These are phyloP conservation scores for Phytopythium delawarense DNA, from an alignment of 352 stramenopile species.

Conservation along the genomic window DNA sequence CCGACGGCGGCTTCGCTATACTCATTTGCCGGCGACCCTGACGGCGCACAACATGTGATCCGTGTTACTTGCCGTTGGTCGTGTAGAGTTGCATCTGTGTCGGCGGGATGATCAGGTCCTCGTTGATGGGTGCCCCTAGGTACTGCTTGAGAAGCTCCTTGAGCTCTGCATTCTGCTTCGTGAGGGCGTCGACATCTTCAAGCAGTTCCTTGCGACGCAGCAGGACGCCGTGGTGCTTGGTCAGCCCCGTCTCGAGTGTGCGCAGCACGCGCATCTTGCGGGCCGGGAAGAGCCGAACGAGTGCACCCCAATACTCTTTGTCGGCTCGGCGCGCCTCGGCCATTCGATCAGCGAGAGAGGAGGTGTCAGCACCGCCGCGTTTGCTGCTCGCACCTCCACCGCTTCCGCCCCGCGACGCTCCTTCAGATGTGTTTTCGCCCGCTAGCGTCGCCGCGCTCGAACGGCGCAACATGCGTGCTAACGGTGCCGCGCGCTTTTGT, in stretches of 20 bases:
- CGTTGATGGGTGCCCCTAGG: slow-evolving; percentile 75
- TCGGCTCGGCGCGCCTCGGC: slow-evolving; percentile 42
- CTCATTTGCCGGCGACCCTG: neutral
- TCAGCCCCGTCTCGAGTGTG: slow-evolving; percentile 79
- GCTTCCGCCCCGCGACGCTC: slow-evolving; percentile 1
- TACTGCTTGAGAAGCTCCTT: slow-evolving; percentile 91
- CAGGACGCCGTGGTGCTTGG: slow-evolving; percentile 80
- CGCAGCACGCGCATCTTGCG: slow-evolving; percentile 75
- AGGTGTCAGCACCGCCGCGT: slow-evolving; percentile 15
- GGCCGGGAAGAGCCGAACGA: slow-evolving; percentile 70
- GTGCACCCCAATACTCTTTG: slow-evolving; percentile 75
- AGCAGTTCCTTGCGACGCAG: slow-evolving; percentile 76
- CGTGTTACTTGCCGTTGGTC: neutral
- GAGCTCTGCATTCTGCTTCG: slow-evolving; percentile 86
- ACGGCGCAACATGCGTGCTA: slow-evolving; percentile 41
- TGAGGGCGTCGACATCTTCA: slow-evolving; percentile 71
- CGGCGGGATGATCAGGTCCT: slow-evolving; percentile 79
- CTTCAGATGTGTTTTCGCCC: slow-evolving; percentile 3
- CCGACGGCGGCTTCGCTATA: neutral
- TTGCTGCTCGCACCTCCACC: slow-evolving; percentile 19
- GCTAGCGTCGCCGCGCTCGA: slow-evolving; percentile 9
- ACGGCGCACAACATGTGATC: neutral
- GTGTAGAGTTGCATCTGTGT: slow-evolving; percentile 78
- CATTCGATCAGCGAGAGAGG: slow-evolving; percentile 23
- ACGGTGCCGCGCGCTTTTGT: slow-evolving; percentile 56